Percentiles rank a stretch among this genome's conserved stretches.
These are phyloP conservation scores for Xylariaceae sp. DNA, from an alignment of 2,329 filamentous ascomycete species.

Conservation along the genomic window DNA sequence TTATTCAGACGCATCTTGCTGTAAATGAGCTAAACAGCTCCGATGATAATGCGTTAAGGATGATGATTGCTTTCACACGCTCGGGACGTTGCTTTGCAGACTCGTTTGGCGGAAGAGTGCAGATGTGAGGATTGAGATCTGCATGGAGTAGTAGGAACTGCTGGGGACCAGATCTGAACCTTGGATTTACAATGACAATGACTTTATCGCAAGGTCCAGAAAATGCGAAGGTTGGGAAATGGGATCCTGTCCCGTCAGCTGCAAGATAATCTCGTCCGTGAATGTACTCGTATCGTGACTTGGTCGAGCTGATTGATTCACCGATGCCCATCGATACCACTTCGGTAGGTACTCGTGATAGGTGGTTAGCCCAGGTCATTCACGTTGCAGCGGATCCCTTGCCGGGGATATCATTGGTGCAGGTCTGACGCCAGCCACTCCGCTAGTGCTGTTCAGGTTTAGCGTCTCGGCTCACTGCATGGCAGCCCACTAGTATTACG, in stretches of 20 bases:
- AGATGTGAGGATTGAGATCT: too few species aligned
- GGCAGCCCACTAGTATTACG: background rate
- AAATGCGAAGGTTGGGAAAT: conserved; percentile 34
- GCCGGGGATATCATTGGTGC: background rate
- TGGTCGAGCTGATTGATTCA: background rate
- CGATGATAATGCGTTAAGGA: background rate
- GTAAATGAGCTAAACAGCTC: background rate
- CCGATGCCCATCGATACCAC: background rate
- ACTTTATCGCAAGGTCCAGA: conserved; percentile 31
- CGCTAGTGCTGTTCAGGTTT: background rate
- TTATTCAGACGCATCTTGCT: conserved; percentile 31
- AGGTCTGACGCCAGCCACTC: background rate
- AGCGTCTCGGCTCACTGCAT: background rate
- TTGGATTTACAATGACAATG: conserved; percentile 2
- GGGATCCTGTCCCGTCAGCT: too few species aligned
- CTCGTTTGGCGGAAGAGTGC: too few species aligned
- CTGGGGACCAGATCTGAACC: background rate
- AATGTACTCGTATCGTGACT: background rate
- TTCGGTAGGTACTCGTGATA: too few species aligned
- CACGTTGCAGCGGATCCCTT: background rate
- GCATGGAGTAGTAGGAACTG: background rate
- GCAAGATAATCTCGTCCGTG: too few species aligned
- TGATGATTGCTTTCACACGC: conserved; percentile 6
- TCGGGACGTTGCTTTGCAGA: background rate
- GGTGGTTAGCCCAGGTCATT: too few species aligned